These are phyloP conservation scores for Fusarium kyushuense DNA, from an alignment of 2,329 filamentous ascomycete species.

Conservation along the genomic window DNA sequence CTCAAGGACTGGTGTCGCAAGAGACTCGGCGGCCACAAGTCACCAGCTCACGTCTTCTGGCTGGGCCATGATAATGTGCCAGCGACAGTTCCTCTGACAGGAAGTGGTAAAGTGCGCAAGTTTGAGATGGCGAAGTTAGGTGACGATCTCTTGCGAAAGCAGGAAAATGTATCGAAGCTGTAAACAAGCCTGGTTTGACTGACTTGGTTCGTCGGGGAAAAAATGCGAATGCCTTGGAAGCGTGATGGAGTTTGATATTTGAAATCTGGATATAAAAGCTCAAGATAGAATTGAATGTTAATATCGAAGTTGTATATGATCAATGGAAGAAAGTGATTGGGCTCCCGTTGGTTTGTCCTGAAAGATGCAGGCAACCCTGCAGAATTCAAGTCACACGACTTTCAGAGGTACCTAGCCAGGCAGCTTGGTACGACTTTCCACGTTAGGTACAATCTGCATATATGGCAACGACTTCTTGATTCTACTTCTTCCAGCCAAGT, in stretches of 20 bases:
- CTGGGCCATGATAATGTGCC: conserved; percentile 72
- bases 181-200: conserved; percentile 41
- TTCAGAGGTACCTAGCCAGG: too few species aligned
- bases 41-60: conserved; percentile 81
- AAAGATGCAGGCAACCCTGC: not conserved
- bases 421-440: too few species aligned
- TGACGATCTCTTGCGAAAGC: conserved; percentile 65
- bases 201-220: not conserved
- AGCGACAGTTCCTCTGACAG: conserved; percentile 71
- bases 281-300: not conserved
- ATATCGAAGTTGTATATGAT: not conserved
- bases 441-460: too few species aligned
- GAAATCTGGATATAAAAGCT: not conserved
- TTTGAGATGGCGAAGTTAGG: conserved; percentile 70
- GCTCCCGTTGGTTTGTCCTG: not conserved
- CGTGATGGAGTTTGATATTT: not conserved
- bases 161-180: conserved; percentile 60
- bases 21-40: conserved; percentile 74
- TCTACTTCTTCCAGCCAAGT: not conserved
- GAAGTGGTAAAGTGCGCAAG: conserved; percentile 78
- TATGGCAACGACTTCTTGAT: too few species aligned
- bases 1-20: conserved; percentile 72
- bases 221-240: conserved; percentile 5
- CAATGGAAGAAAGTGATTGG: not conserved
- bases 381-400: conserved; percentile 1